Conservation (phyloP, 129 eudicot species). For the Sambucus nigra region DNA sequence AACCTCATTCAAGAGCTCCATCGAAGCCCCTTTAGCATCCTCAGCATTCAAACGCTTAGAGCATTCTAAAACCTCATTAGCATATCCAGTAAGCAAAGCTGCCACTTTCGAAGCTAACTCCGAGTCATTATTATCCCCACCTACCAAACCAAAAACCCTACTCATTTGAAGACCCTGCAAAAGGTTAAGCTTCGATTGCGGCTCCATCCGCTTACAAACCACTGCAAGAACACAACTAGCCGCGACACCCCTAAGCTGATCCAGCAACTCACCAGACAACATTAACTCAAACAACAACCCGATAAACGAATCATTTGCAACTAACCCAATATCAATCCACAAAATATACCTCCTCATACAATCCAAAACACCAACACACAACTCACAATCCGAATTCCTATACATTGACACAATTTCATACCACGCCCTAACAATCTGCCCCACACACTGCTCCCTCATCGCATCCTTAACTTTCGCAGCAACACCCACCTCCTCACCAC, state of each 20-base stretch:
- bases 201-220: conserved; percentile 88
- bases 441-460: conserved; percentile 88
- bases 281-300: conserved; percentile 65
- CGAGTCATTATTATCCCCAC: conserved; percentile 58
- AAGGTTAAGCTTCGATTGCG: conserved; percentile 58
- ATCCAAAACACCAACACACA: conserved; percentile 68
- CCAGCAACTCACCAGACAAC: conserved; percentile 52
- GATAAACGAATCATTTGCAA: conserved; percentile 66
- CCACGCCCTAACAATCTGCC: conserved; percentile 73
- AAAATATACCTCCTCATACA: conserved; percentile 72
- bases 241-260: conserved; percentile 69
- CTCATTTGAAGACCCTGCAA: conserved; percentile 64
- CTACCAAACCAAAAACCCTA: conserved; percentile 60
- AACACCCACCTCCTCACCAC: conserved; percentile 46
- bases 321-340: conserved; percentile 84
- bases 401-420: conserved; percentile 61
- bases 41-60: conserved; percentile 51
- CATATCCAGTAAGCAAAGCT: conserved; percentile 73
- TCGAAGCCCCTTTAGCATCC: conserved; percentile 45
- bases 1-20: conserved; percentile 79
- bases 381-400: conserved; percentile 59
- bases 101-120: conserved; percentile 61
- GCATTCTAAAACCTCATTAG: conserved; percentile 71
- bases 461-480: conserved; percentile 80
- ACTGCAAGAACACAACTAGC: conserved; percentile 76